Evolutionary conservation across 1,284 basidiomycete species (phyloP).

Genomic region (Ceratobasidium sp.): DNA sequence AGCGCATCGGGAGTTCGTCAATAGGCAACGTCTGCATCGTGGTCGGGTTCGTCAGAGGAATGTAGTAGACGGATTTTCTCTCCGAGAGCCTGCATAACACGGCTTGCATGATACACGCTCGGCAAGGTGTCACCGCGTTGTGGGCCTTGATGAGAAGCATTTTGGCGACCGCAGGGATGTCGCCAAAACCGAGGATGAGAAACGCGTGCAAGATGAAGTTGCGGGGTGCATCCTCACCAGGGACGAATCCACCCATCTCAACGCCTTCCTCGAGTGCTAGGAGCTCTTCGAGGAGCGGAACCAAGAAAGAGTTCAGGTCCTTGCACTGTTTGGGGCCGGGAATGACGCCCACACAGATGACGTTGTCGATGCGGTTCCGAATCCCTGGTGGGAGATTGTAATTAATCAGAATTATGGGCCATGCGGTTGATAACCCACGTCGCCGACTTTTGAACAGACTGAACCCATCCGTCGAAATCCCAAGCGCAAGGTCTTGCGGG

Average conservation of each 20-base stretch:
- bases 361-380: constrained; percentile 18
- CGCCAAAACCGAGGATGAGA: constrained; percentile 36
- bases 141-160: constrained; percentile 38
- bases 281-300: constrained; percentile 17
- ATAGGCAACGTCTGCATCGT: constrained; percentile 30
- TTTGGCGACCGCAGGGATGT: constrained; percentile 43
- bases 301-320: not conserved
- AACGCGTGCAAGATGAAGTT: constrained; percentile 34
- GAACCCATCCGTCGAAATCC: constrained; percentile 41
- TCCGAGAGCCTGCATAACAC: not conserved
- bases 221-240: no score
- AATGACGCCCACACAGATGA: constrained; percentile 37
- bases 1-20: constrained; percentile 35
- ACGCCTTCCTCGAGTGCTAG: constrained; percentile 25
- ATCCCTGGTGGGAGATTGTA: constrained; percentile 37
- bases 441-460: constrained; percentile 11
- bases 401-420: constrained; percentile 29
- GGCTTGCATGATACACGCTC: constrained; percentile 18
- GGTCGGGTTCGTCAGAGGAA: constrained; percentile 19
- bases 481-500: constrained; percentile 29
- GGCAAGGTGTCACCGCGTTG: constrained; percentile 28
- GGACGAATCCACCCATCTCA: constrained; percentile 17
- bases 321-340: constrained; percentile 28
- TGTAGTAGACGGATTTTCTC: constrained; percentile 3
- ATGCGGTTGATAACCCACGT: constrained; percentile 40